Conservation (phyloP, 2,329 filamentous ascomycete species). For the Magnaporthales sp. region DNA sequence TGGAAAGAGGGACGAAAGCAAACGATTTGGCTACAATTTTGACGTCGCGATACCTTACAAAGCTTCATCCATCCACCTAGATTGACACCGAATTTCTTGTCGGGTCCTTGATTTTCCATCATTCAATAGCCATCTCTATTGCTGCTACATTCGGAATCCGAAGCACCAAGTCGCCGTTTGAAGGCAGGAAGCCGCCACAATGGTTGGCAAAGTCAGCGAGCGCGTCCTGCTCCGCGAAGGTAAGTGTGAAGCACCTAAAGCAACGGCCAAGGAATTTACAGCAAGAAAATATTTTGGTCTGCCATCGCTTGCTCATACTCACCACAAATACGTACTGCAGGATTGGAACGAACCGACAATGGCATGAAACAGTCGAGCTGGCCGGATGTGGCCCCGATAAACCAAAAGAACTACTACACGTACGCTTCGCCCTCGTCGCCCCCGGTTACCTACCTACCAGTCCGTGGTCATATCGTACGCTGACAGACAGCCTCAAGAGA, state of each 20-base stretch:
- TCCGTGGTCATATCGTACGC: background rate
- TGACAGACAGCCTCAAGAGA: slow-evolving; percentile 49
- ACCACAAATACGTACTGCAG: slow-evolving; percentile 33
- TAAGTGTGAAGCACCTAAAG: slow-evolving; percentile 23
- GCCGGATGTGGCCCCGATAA: slow-evolving; percentile 89
- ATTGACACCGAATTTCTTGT: background rate
- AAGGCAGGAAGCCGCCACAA: slow-evolving; percentile 18
- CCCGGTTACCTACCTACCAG: background rate
- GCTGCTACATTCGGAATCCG: background rate
- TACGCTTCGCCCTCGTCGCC: slow-evolving; percentile 34
- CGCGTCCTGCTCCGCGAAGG: slow-evolving; percentile 55
- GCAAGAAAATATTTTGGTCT: background rate
- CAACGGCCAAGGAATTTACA: background rate
- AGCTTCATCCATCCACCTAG: background rate
- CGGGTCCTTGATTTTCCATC: background rate
- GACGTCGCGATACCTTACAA: background rate
- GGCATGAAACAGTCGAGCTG: slow-evolving; percentile 93
- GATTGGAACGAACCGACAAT: slow-evolving; percentile 94
- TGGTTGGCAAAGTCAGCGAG: slow-evolving; percentile 59
- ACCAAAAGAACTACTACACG: slow-evolving; percentile 99
- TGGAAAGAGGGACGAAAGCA: background rate
- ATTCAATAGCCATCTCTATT: background rate
- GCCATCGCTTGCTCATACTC: background rate
- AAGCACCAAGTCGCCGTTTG: background rate
- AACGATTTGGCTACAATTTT: background rate